Evolutionary conservation across 1,139 yeast species (phyloP).

Genomic region (Arxiozyma slooffiae): DNA sequence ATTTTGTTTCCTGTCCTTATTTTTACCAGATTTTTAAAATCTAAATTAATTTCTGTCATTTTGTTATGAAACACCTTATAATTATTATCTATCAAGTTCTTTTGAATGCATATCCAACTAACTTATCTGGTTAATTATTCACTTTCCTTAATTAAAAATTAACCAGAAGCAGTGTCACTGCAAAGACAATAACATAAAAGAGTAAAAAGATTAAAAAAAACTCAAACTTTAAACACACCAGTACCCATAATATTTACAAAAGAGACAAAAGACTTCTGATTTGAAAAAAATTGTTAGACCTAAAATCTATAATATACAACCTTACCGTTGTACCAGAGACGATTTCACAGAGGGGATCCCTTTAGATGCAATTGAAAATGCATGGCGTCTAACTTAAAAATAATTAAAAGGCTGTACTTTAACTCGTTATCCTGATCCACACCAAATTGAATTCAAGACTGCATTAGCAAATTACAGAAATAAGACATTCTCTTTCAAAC

Average conservation of each 20-base stretch:
- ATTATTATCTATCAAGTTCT: too few species aligned
- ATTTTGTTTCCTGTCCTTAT: too few species aligned
- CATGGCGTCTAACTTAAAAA: constrained; percentile 75
- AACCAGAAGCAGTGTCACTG: too few species aligned
- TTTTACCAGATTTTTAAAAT: too few species aligned
- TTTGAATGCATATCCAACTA: too few species aligned
- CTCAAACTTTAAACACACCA: not conserved
- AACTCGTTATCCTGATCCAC: constrained; percentile 95
- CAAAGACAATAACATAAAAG: too few species aligned
- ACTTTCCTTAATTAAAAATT: too few species aligned
- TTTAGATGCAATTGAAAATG: constrained; percentile 91
- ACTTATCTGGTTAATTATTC: too few species aligned
- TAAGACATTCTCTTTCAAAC: constrained; percentile 32
- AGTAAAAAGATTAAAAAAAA: too few species aligned
- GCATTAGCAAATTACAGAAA: constrained; percentile 67
- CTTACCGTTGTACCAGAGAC: constrained; percentile 94
- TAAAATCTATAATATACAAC: constrained; percentile 68
- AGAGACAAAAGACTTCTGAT: constrained; percentile 15
- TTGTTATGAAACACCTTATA: too few species aligned
- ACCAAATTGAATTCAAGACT: constrained; percentile 69
- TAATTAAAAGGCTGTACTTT: constrained; percentile 44
- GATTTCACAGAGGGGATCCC: constrained; percentile 79
- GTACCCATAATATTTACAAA: not conserved
- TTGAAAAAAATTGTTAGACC: constrained; percentile 54
- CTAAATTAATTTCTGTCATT: too few species aligned